These are phyloP conservation scores for Diaporthe sp. DNA, from an alignment of 2,329 filamentous ascomycete species.

Conservation along the genomic window DNA sequence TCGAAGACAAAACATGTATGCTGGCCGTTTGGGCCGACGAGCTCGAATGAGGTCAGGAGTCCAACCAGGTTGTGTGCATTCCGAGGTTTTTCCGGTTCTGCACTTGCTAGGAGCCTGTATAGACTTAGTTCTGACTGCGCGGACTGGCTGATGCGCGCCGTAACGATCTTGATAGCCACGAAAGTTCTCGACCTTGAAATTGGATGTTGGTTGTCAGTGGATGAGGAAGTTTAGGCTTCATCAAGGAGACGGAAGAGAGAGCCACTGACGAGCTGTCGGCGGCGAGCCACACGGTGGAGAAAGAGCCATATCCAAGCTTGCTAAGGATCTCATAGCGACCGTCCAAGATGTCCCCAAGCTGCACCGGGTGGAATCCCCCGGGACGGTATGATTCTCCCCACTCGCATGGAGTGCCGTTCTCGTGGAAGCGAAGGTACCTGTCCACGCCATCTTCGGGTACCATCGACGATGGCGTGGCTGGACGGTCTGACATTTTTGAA, in stretches of 20 bases:
- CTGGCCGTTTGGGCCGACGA: conserved; percentile 46
- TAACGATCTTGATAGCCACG: conserved; percentile 30
- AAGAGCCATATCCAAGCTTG: conserved; percentile 59
- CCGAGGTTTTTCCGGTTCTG: neutral
- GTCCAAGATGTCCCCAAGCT: conserved; percentile 56
- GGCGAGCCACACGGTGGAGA: conserved; percentile 59
- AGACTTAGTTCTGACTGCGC: conserved; percentile 12
- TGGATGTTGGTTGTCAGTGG: neutral
- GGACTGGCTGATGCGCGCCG: neutral
- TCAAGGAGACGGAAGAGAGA: neutral
- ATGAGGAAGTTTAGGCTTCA: neutral
- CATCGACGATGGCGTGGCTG: neutral
- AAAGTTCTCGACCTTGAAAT: conserved; percentile 1
- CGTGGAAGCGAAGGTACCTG: conserved; percentile 10
- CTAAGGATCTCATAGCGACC: conserved; percentile 56
- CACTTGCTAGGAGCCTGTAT: neutral
- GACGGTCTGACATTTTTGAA: conserved; percentile 4
- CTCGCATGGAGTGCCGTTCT: conserved; percentile 33
- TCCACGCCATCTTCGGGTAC: neutral
- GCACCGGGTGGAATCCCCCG: conserved; percentile 58
- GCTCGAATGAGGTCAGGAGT: conserved; percentile 42
- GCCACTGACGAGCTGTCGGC: conserved; percentile 15
- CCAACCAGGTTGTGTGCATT: neutral
- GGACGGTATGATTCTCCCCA: conserved; percentile 47
- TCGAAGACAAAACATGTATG: conserved; percentile 46